These are phyloP conservation scores for Acmispon strigosus DNA, from an alignment of 306 rosid genomes.

Conservation along the genomic window DNA sequence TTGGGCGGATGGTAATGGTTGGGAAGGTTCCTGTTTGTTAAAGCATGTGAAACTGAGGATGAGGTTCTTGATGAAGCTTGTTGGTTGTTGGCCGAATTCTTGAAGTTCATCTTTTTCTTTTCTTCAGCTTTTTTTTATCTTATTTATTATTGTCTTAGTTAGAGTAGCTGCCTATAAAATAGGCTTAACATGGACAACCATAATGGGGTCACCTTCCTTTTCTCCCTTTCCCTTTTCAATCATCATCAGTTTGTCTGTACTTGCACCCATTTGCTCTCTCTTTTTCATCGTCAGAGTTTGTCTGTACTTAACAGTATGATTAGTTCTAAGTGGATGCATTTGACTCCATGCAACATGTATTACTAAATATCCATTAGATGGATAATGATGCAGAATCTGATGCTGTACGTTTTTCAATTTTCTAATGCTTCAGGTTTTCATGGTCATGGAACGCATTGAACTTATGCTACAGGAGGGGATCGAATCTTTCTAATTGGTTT, in stretches of 20 bases:
- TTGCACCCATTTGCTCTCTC: not conserved
- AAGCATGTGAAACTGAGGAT: not conserved
- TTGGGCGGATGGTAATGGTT: not conserved
- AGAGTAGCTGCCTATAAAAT: constrained; percentile 1
- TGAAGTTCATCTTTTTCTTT: not conserved
- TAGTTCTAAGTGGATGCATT: constrained; percentile 3
- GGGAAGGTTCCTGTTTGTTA: constrained; percentile 11
- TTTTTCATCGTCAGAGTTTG: not conserved
- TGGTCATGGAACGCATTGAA: constrained; percentile 16
- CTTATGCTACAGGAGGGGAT: not conserved
- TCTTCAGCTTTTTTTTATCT: not conserved
- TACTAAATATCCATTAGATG: constrained; percentile 3
- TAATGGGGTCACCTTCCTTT: not conserved
- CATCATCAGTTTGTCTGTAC: constrained; percentile 7
- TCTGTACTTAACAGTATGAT: not conserved
- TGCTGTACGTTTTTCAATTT: not conserved
- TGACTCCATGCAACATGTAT: not conserved
- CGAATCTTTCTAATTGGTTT: constrained; percentile 5
- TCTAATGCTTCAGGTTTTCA: constrained; percentile 13
- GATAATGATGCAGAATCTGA: constrained; percentile 24
- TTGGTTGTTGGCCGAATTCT: constrained; percentile 9
- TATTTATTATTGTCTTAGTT: not conserved
- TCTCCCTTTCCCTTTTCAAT: constrained; percentile 7
- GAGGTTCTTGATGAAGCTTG: constrained; percentile 7
- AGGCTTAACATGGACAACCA: constrained; percentile 1